Percentiles rank a stretch among this genome's conserved stretches.
These are phyloP conservation scores for Byssochlamys sp. DNA, from an alignment of 2,329 filamentous ascomycete genomes.

Conservation along the genomic window DNA sequence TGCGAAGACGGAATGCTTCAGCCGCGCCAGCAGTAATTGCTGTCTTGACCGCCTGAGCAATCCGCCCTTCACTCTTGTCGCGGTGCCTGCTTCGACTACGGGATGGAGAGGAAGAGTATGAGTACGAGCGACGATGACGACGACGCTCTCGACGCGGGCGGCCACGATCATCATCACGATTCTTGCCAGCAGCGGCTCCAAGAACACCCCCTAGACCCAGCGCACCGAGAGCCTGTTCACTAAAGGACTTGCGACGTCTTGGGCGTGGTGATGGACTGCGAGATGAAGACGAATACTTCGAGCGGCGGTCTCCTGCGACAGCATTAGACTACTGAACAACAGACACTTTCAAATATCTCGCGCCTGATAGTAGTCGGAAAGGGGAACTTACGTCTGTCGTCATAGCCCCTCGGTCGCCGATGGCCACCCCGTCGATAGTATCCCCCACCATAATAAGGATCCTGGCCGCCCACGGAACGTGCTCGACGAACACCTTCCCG, in stretches of 20 bases:
- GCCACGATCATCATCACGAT: conserved; percentile 42
- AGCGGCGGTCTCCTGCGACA: conserved; percentile 19
- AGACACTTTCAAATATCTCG: not conserved
- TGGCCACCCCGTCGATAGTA: conserved; percentile 31
- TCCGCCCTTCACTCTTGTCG: conserved; percentile 48
- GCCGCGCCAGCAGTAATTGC: conserved; percentile 81
- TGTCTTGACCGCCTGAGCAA: conserved; percentile 81
- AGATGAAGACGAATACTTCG: conserved; percentile 24
- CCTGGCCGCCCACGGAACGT: conserved; percentile 25
- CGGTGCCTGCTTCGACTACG: conserved; percentile 45
- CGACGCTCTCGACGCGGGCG: conserved; percentile 29
- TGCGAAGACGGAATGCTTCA: conserved; percentile 82
- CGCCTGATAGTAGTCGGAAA: not conserved
- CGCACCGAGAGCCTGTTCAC: conserved; percentile 43
- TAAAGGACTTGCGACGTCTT: conserved; percentile 38
- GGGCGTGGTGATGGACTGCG: conserved; percentile 32
- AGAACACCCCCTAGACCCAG: conserved; percentile 48
- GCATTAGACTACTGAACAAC: not conserved
- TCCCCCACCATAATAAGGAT: conserved; percentile 25
- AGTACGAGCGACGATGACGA: conserved; percentile 30
- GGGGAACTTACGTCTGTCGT: conserved; percentile 29
- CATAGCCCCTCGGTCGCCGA: conserved; percentile 38
- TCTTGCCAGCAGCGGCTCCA: conserved; percentile 41
- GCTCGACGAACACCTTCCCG: conserved; percentile 29
- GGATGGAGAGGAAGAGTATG: conserved; percentile 44